phyloP scores from a whole-genome alignment of 1,284 basidiomycete genomes.

The Coniophora puteana region DNA sequence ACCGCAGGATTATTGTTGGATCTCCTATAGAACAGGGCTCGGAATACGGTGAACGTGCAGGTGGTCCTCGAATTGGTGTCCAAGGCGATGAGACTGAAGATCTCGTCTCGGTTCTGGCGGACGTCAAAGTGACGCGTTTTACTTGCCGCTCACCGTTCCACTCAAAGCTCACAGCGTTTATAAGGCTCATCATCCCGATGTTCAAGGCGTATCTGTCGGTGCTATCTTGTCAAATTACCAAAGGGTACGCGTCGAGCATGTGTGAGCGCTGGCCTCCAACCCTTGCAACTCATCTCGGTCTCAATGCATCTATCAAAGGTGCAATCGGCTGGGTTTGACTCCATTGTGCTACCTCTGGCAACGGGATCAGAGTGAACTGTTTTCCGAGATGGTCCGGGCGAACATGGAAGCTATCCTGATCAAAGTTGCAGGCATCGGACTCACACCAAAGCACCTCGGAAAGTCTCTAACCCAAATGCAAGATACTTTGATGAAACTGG shows the following conservation, averaged over 20 bases:
- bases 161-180: slow-evolving; percentile 3
- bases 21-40: slow-evolving; percentile 76
- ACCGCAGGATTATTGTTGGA: slow-evolving; percentile 79
- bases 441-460: slow-evolving; percentile 78
- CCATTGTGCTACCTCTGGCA: slow-evolving; percentile 95
- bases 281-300: slow-evolving; percentile 9
- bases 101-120: slow-evolving; percentile 71
- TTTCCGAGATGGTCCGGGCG: slow-evolving; percentile 83
- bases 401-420: slow-evolving; percentile 86
- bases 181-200: slow-evolving; percentile 76
- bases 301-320: slow-evolving; percentile 43
- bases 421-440: slow-evolving; percentile 95
- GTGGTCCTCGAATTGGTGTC: slow-evolving; percentile 46
- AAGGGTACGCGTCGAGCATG: slow-evolving; percentile 95
- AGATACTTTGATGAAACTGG: slow-evolving; percentile 70
- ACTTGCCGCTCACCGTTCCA: no score
- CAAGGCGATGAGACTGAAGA: slow-evolving; percentile 96
- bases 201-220: slow-evolving; percentile 89
- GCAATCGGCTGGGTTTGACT: slow-evolving; percentile 76
- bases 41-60: slow-evolving; percentile 77
- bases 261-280: slow-evolving; percentile 46
- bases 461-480: slow-evolving; percentile 76
- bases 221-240: slow-evolving; percentile 99
- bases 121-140: slow-evolving; percentile 66
- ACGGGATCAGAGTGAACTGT: slow-evolving; percentile 78